Conservation (phyloP, 345 rosid species). For the Camelina neglecta region DNA sequence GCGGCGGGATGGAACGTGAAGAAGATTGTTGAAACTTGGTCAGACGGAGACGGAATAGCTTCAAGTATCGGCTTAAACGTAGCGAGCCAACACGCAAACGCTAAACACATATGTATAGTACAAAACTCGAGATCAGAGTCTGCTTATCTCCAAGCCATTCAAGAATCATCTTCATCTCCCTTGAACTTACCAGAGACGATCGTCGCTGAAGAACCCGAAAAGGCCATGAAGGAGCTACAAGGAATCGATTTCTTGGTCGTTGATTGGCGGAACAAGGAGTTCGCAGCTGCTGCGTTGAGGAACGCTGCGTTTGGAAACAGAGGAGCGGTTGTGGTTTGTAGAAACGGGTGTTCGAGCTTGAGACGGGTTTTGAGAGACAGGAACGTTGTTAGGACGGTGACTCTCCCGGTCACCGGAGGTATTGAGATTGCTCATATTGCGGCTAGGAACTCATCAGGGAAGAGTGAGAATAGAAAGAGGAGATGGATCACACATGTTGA, state of each 20-base stretch:
- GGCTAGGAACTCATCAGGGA: constrained; percentile 40
- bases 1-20: constrained; percentile 95
- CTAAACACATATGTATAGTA: constrained; percentile 79
- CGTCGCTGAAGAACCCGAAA: constrained; percentile 60
- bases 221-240: constrained; percentile 51
- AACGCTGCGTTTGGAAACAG: constrained; percentile 61
- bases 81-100: constrained; percentile 69
- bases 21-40: constrained; percentile 79
- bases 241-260: constrained; percentile 87
- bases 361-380: constrained; percentile 53
- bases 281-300: constrained; percentile 53
- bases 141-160: constrained; percentile 56
- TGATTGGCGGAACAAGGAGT: constrained; percentile 61
- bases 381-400: constrained; percentile 72
- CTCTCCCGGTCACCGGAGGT: constrained; percentile 86
- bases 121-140: constrained; percentile 62
- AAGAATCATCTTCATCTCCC: constrained; percentile 36
- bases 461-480: constrained; percentile 44
- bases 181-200: constrained; percentile 48
- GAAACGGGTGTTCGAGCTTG: constrained; percentile 75
- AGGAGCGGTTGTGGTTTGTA: constrained; percentile 85
- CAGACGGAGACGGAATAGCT: constrained; percentile 62
- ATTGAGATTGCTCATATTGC: constrained; percentile 88
- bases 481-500: constrained; percentile 88
- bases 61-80: constrained; percentile 81